Percentiles rank a stretch among this genome's conserved stretches.
These are phyloP conservation scores for Sporothrix euskadiensis DNA, from an alignment of 2,329 filamentous ascomycete genomes.

Conservation along the genomic window DNA sequence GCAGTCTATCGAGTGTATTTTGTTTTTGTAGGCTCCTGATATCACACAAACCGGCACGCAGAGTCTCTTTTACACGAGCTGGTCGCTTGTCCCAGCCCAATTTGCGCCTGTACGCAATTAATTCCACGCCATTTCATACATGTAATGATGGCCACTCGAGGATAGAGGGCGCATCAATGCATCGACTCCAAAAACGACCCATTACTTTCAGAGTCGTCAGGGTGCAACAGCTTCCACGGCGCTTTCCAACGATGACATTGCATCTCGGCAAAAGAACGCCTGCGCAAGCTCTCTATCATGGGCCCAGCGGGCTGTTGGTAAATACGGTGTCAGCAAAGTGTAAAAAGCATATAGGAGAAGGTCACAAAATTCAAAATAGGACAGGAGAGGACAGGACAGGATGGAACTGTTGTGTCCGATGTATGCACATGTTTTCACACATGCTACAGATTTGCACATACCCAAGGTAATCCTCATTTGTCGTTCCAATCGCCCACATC, in stretches of 20 bases:
- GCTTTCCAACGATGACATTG: not conserved
- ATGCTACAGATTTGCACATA: slow-evolving; percentile 41
- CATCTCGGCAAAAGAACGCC: no score
- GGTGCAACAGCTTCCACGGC: not conserved
- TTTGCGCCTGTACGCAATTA: not conserved
- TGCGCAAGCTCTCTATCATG: not conserved
- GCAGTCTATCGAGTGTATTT: not conserved
- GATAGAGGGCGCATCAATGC: not conserved
- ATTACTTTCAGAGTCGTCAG: slow-evolving; percentile 22
- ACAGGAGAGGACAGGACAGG: not conserved
- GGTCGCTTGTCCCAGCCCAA: not conserved
- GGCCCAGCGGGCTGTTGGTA: slow-evolving; percentile 13
- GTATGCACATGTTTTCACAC: not conserved
- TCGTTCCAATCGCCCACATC: slow-evolving; percentile 96
- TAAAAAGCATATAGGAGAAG: not conserved
- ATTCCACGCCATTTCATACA: not conserved
- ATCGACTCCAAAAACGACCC: not conserved
- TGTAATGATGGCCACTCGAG: not conserved
- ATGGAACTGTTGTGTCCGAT: no score
- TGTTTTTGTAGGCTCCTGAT: not conserved
- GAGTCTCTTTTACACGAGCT: not conserved
- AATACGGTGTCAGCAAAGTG: not conserved
- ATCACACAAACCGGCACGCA: not conserved
- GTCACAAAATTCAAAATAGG: not conserved
- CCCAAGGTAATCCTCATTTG: slow-evolving; percentile 81